These are phyloP conservation scores for Pseudohalonectria lignicola DNA, from an alignment of 2,329 filamentous ascomycete genomes.

Conservation along the genomic window DNA sequence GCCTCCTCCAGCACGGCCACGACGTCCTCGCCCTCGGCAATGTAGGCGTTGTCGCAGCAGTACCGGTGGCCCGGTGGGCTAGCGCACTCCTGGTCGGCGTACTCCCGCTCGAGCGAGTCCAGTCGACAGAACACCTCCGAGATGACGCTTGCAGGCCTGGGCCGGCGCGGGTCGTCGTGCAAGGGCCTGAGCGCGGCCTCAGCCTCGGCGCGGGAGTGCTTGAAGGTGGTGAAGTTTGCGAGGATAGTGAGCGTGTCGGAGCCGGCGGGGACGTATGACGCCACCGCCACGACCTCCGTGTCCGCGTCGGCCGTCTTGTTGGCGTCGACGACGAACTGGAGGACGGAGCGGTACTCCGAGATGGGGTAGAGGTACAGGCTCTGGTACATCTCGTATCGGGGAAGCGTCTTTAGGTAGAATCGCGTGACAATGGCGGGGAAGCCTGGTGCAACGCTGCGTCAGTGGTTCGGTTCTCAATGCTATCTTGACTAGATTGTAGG, in stretches of 20 bases:
- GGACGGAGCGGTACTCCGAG: slow-evolving; percentile 29
- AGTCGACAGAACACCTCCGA: slow-evolving; percentile 23
- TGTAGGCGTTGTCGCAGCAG: slow-evolving; percentile 37
- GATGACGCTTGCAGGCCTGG: slow-evolving; percentile 14
- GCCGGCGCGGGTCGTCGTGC: slow-evolving; percentile 23
- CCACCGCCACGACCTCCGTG: slow-evolving; percentile 28
- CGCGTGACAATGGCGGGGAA: slow-evolving; percentile 41
- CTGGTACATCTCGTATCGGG: slow-evolving; percentile 19
- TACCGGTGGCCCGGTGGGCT: slow-evolving; percentile 38
- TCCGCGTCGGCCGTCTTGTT: background rate
- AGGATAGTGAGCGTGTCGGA: slow-evolving; percentile 18
- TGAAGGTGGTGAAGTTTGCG: slow-evolving; percentile 28
- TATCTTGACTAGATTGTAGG: too few relatives aligned
- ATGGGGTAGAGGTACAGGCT: slow-evolving; percentile 33
- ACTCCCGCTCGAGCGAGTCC: slow-evolving; percentile 28
- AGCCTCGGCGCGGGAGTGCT: slow-evolving; percentile 21
- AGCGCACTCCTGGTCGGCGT: slow-evolving; percentile 28
- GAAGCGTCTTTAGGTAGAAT: slow-evolving; percentile 32
- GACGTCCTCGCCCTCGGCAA: slow-evolving; percentile 31
- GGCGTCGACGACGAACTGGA: slow-evolving; percentile 32
- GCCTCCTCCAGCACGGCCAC: slow-evolving; percentile 28
- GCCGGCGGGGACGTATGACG: slow-evolving; percentile 15
- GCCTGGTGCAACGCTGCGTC: too few relatives aligned
- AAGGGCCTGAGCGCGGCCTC: slow-evolving; percentile 21
- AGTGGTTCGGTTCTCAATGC: too few relatives aligned